A percentile compares a stretch with the other conserved stretches of the same genome.
Conservation (phyloP, 139 green algal species). For the Micractinium sp. region DNA sequence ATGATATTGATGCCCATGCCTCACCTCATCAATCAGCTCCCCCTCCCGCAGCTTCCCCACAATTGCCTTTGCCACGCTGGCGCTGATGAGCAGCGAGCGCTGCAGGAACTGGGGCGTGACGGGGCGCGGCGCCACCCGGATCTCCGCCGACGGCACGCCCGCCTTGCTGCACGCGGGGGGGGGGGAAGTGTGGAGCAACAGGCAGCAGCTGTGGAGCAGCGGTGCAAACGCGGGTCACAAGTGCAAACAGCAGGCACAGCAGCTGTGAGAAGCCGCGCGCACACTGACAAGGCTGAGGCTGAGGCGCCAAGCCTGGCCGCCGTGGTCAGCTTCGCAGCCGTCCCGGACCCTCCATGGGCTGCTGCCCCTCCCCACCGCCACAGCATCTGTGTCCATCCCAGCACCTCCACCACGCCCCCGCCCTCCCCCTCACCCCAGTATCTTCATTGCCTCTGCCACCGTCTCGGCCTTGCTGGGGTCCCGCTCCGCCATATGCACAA, state of each 20-base stretch:
- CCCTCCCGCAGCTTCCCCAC: conserved; percentile 14
- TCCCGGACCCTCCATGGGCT: background rate
- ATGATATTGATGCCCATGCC: background rate
- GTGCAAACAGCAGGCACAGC: background rate
- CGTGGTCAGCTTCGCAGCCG: too few species aligned
- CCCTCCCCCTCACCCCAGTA: background rate
- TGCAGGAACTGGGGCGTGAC: conserved; percentile 48
- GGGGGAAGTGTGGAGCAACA: background rate
- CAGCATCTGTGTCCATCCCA: background rate
- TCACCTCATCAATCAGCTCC: conserved; percentile 25
- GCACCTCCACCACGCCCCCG: background rate
- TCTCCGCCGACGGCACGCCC: conserved; percentile 26
- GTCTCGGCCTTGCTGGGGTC: conserved; percentile 43
- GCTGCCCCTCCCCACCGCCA: too few species aligned
- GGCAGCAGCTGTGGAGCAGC: background rate
- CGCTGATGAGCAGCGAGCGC: conserved; percentile 23
- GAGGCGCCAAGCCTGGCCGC: too few species aligned
- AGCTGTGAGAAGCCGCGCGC: background rate
- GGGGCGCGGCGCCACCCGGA: conserved; percentile 37
- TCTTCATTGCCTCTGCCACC: conserved; percentile 11
- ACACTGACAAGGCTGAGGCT: background rate
- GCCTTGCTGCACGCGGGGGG: conserved; percentile 1
- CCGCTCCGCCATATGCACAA: conserved; percentile 70
- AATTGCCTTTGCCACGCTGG: conserved; percentile 14
- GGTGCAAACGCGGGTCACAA: background rate